Percentiles rank a stretch among this genome's conserved stretches.
Evolutionary conservation across 768 basidiomycete species (phyloP).

Genomic region (Kwoniella shandongensis): DNA sequence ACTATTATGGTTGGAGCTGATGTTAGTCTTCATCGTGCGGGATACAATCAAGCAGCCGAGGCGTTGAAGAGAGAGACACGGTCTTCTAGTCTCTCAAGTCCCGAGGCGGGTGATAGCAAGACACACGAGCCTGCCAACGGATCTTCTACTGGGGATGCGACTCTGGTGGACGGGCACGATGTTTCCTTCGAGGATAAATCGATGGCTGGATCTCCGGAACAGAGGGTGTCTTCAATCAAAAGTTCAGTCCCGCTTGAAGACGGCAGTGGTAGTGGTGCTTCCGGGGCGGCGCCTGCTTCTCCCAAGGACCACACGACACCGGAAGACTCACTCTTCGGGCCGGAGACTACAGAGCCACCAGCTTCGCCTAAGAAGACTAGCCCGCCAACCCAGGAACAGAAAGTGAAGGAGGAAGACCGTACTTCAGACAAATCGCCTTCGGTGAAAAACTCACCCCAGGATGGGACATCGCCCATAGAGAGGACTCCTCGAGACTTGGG

Average conservation of each 20-base stretch:
- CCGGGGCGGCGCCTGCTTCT: neutral
- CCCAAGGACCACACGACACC: conserved; percentile 2
- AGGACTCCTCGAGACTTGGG: conserved; percentile 15
- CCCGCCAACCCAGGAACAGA: neutral
- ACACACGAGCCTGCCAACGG: neutral
- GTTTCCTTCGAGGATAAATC: neutral
- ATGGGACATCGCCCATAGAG: too few species aligned
- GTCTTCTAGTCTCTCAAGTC: too few species aligned
- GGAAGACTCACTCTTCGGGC: conserved; percentile 12
- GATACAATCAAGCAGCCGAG: conserved; percentile 4
- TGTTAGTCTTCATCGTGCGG: conserved; percentile 14
- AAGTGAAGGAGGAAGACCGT: too few species aligned
- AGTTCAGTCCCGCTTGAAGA: neutral
- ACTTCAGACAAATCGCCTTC: neutral
- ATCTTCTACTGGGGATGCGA: conserved; percentile 1
- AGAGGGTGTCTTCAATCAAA: conserved; percentile 1
- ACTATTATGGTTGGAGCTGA: conserved; percentile 4
- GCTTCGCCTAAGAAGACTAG: conserved; percentile 13
- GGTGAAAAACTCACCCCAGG: neutral
- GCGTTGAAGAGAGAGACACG: conserved; percentile 7
- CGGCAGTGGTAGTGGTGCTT: neutral
- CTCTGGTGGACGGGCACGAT: conserved; percentile 2
- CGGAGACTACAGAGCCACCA: neutral
- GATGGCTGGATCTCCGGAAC: neutral
- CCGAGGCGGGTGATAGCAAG: too few species aligned